Evolutionary conservation across 2,329 filamentous ascomycete species (phyloP).

Genomic region (Penicillium janthinellum): DNA sequence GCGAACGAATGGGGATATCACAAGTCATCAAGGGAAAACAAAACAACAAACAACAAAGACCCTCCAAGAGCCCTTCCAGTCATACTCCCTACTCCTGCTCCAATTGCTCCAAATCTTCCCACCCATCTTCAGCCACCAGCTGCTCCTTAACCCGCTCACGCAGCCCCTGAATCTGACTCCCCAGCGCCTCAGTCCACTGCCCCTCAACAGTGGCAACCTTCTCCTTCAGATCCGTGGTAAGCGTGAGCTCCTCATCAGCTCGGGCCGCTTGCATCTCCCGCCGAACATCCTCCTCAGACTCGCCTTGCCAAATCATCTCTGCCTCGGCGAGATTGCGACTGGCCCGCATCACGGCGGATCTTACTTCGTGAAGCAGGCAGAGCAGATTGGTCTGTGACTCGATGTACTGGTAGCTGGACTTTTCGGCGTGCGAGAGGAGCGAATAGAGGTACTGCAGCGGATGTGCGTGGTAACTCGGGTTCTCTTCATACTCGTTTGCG

Average conservation of each 20-base stretch:
- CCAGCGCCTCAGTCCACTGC: constrained; percentile 87
- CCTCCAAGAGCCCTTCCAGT: neutral
- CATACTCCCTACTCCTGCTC: constrained; percentile 42
- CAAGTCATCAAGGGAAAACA: constrained; percentile 16
- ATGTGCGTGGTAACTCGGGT: constrained; percentile 75
- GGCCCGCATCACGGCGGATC: constrained; percentile 72
- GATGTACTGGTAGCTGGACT: constrained; percentile 94
- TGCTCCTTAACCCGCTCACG: constrained; percentile 74
- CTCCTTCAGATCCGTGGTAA: constrained; percentile 89
- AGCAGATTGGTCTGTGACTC: constrained; percentile 90
- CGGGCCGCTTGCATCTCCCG: constrained; percentile 60
- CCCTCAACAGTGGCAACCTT: constrained; percentile 89
- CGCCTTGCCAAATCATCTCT: constrained; percentile 56
- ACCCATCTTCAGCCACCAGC: constrained; percentile 76
- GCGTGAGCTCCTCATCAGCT: constrained; percentile 65
- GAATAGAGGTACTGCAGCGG: constrained; percentile 90
- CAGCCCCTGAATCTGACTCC: constrained; percentile 70
- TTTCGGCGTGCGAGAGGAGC: constrained; percentile 82
- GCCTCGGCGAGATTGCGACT: constrained; percentile 68
- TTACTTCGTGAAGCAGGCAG: constrained; percentile 87
- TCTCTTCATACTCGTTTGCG: constrained; percentile 75
- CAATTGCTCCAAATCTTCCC: constrained; percentile 74
- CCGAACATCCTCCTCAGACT: constrained; percentile 45
- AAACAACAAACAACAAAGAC: neutral
- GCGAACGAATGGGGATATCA: constrained; percentile 30